phyloP scores from a whole-genome alignment of 768 basidiomycete species.

The Strobilomyces confusus region DNA sequence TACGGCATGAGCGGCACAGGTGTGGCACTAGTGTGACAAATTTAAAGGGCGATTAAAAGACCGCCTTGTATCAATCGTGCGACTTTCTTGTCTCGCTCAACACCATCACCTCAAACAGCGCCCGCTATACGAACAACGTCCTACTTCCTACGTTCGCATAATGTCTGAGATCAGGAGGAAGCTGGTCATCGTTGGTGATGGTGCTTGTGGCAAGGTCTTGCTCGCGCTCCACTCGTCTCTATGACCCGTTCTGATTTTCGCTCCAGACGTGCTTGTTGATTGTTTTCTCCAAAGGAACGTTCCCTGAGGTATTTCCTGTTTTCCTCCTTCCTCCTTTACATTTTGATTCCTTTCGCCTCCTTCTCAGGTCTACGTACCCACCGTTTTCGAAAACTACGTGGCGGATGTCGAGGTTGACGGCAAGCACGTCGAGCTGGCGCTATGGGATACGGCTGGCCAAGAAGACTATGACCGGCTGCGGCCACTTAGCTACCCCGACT shows the following conservation, averaged over 20 bases:
- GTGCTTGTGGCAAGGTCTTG: conserved; percentile 89
- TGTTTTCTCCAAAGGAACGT: conserved; percentile 94
- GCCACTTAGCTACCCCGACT: conserved; percentile 96
- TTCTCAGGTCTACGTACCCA: conserved; percentile 92
- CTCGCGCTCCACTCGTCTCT: neutral
- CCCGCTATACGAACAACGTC: conserved; percentile 30
- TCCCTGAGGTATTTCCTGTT: conserved; percentile 69
- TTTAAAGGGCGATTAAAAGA: conserved; percentile 34
- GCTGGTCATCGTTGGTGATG: conserved; percentile 98
- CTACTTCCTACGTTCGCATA: conserved; percentile 35
- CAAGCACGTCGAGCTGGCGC: conserved; percentile 95
- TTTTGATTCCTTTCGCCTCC: neutral
- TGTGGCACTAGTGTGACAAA: conserved; percentile 28
- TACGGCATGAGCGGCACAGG: conserved; percentile 27
- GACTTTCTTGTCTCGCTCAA: conserved; percentile 38
- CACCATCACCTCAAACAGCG: conserved; percentile 35
- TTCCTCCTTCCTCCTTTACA: neutral
- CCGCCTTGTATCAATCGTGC: conserved; percentile 34
- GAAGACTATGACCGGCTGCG: conserved; percentile 99
- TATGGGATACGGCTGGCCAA: conserved; percentile 99
- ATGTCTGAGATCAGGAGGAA: conserved; percentile 99
- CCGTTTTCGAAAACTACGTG: conserved; percentile 99
- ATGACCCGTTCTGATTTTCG: conserved; percentile 19
- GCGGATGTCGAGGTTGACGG: conserved; percentile 98
- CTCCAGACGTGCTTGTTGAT: conserved; percentile 86